A percentile compares a stretch with the other conserved stretches of the same genome.
phyloP scores from a whole-genome alignment of 1,284 basidiomycete genomes.

The Inonotus obliquus region DNA sequence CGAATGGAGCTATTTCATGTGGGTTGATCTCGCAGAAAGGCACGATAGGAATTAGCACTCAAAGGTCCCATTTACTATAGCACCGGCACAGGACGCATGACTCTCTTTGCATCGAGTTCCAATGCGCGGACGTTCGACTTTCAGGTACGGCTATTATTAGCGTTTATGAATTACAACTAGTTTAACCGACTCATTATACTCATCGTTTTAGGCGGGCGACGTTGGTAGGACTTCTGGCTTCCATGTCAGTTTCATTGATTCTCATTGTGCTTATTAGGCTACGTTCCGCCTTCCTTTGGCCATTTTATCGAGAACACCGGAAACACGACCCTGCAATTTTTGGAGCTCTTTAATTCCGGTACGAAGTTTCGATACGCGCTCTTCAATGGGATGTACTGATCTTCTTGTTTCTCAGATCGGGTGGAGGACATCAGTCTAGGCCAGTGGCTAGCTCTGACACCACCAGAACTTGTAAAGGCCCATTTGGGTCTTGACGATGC shows the following conservation, averaged over 20 bases:
- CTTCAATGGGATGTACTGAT: background rate
- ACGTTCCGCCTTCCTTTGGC: constrained; percentile 54
- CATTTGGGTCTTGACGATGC: constrained; percentile 52
- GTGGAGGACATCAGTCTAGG: constrained; percentile 63
- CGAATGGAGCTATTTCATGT: constrained; percentile 59
- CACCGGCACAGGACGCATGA: constrained; percentile 53
- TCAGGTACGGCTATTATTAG: constrained; percentile 33
- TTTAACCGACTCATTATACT: constrained; percentile 5
- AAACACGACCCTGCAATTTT: constrained; percentile 54
- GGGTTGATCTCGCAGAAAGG: constrained; percentile 21
- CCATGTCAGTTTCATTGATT: constrained; percentile 10
- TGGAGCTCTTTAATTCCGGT: constrained; percentile 64
- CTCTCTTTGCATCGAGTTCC: constrained; percentile 55
- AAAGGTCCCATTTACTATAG: constrained; percentile 28
- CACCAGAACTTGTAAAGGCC: constrained; percentile 56
- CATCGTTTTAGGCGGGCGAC: constrained; percentile 48
- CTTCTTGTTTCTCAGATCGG: constrained; percentile 32
- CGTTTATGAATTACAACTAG: background rate
- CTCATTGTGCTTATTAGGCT: constrained; percentile 30
- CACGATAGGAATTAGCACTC: background rate
- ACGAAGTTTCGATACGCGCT: constrained; percentile 3
- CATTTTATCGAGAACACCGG: constrained; percentile 73
- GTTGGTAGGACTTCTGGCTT: constrained; percentile 42
- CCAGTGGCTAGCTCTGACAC: constrained; percentile 66
- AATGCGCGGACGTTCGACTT: constrained; percentile 69